A percentile compares a stretch with the other conserved stretches of the same genome.
These are phyloP conservation scores for Rhodomyrtus tomentosa DNA, from an alignment of 345 rosid species.

Conservation along the genomic window DNA sequence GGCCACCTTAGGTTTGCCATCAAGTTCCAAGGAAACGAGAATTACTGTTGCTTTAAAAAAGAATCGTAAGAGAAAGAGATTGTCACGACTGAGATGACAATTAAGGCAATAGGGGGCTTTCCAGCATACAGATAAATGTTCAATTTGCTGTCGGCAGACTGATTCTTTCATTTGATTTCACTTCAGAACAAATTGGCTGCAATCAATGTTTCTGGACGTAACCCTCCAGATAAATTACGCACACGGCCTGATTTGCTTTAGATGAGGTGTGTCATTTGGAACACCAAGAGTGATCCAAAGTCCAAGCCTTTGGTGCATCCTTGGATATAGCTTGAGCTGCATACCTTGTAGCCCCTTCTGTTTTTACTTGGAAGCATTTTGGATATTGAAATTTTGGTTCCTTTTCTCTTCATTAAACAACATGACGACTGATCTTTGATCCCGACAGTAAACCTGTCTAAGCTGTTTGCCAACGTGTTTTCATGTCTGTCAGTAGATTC, in stretches of 20 bases:
- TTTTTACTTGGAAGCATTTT: background rate
- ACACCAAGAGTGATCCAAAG: background rate
- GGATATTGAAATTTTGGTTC: background rate
- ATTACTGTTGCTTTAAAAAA: constrained; percentile 8
- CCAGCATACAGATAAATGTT: background rate
- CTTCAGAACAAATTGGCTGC: background rate
- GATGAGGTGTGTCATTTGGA: background rate
- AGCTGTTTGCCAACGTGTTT: background rate
- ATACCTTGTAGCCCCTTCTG: background rate
- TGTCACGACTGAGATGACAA: constrained; percentile 35
- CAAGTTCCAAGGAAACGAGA: constrained; percentile 15
- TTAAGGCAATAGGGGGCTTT: background rate
- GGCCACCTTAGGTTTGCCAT: constrained; percentile 24
- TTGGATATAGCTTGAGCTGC: background rate
- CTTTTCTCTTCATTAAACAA: background rate
- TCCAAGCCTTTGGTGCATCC: background rate
- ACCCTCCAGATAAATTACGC: background rate
- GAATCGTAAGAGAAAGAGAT: constrained; percentile 34
- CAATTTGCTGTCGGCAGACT: background rate
- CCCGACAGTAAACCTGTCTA: background rate
- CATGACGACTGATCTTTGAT: background rate
- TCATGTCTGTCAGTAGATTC: background rate
- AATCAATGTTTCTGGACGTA: background rate
- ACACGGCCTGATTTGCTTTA: background rate
- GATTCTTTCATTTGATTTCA: background rate